Conservation (phyloP, 2,329 filamentous ascomycete species). For the Xylariaceae sp. region DNA sequence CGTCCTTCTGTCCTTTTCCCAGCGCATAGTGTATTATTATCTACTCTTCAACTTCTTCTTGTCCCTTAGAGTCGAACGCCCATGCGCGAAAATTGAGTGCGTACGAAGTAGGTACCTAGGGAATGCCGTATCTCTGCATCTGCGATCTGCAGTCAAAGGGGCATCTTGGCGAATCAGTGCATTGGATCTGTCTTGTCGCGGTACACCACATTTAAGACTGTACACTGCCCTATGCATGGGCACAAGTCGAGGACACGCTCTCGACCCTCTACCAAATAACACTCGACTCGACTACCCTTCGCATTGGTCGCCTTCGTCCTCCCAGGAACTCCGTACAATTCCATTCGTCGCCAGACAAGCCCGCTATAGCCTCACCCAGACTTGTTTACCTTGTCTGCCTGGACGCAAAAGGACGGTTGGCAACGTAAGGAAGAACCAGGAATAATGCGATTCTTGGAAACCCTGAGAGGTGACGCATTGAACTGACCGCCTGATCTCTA, state of each 20-base stretch:
- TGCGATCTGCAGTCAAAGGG: constrained; percentile 19
- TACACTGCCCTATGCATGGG: not conserved
- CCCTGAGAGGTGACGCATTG: constrained; percentile 1
- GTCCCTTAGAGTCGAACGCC: no score
- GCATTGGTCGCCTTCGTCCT: constrained; percentile 7
- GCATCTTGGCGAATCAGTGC: constrained; percentile 17
- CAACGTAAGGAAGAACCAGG: not conserved
- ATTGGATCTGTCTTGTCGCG: not conserved
- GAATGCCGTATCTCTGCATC: constrained; percentile 14
- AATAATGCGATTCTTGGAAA: constrained; percentile 1
- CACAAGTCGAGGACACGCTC: constrained; percentile 3
- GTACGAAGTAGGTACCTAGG: not conserved
- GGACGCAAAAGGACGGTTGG: not conserved
- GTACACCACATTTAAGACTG: not conserved
- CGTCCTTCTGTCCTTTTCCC: no score
- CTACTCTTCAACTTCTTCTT: not conserved
- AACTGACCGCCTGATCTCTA: not conserved
- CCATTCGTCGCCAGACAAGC: constrained; percentile 6
- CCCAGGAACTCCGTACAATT: constrained; percentile 4
- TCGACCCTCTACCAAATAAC: not conserved
- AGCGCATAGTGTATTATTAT: no score
- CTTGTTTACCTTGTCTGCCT: not conserved
- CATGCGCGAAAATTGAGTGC: no score
- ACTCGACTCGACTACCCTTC: not conserved
- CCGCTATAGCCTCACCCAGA: constrained; percentile 5